Evolutionary conservation across 495 filamentous ascomycete genomes (phyloP).

Genomic region (Podospora conica): DNA sequence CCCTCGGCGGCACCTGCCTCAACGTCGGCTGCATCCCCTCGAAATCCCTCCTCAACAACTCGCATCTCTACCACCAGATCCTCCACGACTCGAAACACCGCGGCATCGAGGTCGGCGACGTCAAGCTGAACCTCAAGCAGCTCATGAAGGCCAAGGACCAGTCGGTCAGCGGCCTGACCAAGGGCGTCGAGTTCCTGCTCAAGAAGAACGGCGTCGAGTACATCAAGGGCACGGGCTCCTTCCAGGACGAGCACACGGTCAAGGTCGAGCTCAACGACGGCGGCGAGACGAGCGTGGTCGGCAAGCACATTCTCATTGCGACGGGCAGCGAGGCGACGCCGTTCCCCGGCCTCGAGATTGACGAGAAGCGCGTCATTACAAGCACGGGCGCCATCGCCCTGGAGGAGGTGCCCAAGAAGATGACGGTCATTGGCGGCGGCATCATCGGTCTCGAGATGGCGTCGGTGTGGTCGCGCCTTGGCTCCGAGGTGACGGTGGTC

Average conservation of each 20-base stretch:
- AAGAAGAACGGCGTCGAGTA: slow-evolving; percentile 99
- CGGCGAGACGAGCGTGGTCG: slow-evolving; percentile 72
- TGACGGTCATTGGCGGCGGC: slow-evolving; percentile 96
- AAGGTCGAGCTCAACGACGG: slow-evolving; percentile 85
- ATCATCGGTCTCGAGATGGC: slow-evolving; percentile 99
- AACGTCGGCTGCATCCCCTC: slow-evolving; percentile 99
- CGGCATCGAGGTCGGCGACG: slow-evolving; percentile 88
- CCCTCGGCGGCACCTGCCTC: slow-evolving; percentile 91
- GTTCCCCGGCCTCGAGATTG: slow-evolving; percentile 91
- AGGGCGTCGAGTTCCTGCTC: slow-evolving; percentile 94
- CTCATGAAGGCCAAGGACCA: slow-evolving; percentile 98
- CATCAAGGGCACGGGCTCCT: slow-evolving; percentile 82
- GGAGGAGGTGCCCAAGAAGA: slow-evolving; percentile 87
- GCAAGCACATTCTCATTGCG: slow-evolving; percentile 96
- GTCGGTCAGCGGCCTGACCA: slow-evolving; percentile 83
- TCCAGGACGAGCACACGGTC: slow-evolving; percentile 85
- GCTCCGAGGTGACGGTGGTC: slow-evolving; percentile 90
- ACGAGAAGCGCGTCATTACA: slow-evolving; percentile 94
- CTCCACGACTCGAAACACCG: slow-evolving; percentile 95
- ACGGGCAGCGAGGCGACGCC: slow-evolving; percentile 92
- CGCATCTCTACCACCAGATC: slow-evolving; percentile 95
- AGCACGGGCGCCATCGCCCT: slow-evolving; percentile 91
- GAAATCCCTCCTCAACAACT: slow-evolving; percentile 99
- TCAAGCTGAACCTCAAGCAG: slow-evolving; percentile 87
- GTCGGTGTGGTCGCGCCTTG: slow-evolving; percentile 92